Percentiles rank a stretch among this genome's conserved stretches.
Evolutionary conservation across 129 eudicot species (phyloP).

Genomic region (Kitagawia praeruptora): DNA sequence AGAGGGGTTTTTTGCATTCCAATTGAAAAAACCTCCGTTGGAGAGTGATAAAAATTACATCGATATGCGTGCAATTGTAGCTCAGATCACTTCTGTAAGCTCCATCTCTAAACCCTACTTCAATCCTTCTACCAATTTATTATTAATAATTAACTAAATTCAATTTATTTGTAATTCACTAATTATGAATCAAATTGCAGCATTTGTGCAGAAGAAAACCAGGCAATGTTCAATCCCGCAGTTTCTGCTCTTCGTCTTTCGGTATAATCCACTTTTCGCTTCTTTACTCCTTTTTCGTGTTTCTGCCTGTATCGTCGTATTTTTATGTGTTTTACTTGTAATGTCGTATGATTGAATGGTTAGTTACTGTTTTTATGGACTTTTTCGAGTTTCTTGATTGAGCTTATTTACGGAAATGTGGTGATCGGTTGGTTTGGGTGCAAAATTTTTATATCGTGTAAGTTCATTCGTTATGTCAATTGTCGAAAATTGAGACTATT

Average conservation of each 20-base stretch:
- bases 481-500: not conserved
- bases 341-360: not conserved
- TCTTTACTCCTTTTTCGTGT: not conserved
- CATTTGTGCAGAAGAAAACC: constrained; percentile 44
- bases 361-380: not conserved
- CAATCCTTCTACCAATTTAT: not conserved
- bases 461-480: not conserved
- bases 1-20: too few species aligned
- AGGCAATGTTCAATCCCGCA: constrained; percentile 44
- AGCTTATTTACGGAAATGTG: not conserved
- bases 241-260: constrained; percentile 26
- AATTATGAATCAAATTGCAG: constrained; percentile 23
- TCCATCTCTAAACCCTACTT: constrained; percentile 15
- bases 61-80: constrained; percentile 36
- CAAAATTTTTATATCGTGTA: not conserved
- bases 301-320: too few species aligned
- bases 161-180: not conserved
- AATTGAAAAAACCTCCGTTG: not conserved
- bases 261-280: constrained; percentile 18
- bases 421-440: not conserved
- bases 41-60: not conserved
- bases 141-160: not conserved
- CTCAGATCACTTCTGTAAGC: constrained; percentile 38
- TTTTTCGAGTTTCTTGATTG: not conserved
- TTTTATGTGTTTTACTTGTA: too few species aligned